These are phyloP conservation scores for Acer yangbiense DNA, from an alignment of 345 rosid genomes.

Conservation along the genomic window DNA sequence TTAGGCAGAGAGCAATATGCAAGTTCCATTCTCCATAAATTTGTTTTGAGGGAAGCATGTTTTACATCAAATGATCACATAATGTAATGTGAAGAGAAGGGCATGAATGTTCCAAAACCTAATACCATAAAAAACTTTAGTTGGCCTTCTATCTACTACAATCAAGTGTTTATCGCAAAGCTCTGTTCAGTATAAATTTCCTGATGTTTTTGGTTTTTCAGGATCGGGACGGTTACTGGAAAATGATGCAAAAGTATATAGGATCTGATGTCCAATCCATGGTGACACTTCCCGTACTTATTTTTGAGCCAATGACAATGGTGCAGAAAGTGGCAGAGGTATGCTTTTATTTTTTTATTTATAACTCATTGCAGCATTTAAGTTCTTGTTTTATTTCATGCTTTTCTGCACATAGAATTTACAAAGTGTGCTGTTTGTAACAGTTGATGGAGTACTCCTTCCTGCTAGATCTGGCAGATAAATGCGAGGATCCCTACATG, in stretches of 20 bases:
- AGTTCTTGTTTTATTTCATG: constrained; percentile 10
- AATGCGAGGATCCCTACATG: constrained; percentile 93
- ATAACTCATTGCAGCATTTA: constrained; percentile 1
- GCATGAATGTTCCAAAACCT: neutral
- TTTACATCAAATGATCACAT: neutral
- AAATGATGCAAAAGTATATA: constrained; percentile 94
- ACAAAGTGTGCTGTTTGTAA: constrained; percentile 27
- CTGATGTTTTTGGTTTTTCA: constrained; percentile 30
- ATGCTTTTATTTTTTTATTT: constrained; percentile 13
- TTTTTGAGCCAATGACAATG: constrained; percentile 94
- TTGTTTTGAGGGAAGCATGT: neutral
- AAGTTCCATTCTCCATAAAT: neutral
- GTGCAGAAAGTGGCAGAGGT: constrained; percentile 99
- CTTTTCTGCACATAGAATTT: constrained; percentile 9
- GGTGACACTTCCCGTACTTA: constrained; percentile 97
- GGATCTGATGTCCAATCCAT: constrained; percentile 94
- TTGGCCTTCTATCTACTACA: neutral
- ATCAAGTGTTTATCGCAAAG: neutral
- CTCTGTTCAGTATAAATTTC: constrained; percentile 5
- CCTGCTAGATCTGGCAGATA: constrained; percentile 84
- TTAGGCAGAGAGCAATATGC: neutral
- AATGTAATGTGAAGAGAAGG: neutral
- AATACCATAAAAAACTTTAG: neutral
- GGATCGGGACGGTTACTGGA: constrained; percentile 97
- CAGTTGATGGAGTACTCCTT: constrained; percentile 97